phyloP scores from a whole-genome alignment of 2,329 filamentous ascomycete species.

The Penicillium verrucosum region DNA sequence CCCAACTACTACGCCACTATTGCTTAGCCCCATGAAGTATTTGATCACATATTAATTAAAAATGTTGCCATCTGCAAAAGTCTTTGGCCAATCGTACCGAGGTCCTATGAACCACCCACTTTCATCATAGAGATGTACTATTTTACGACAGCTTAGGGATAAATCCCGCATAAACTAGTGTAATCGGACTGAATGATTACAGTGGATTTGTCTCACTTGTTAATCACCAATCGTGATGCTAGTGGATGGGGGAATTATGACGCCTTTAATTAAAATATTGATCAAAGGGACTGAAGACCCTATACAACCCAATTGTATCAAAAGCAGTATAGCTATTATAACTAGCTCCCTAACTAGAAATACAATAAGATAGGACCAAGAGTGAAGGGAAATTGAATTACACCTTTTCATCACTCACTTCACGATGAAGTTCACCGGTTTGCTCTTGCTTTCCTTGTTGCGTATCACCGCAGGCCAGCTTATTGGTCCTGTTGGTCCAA shows the following conservation, averaged over 20 bases:
- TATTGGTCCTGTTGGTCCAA: conserved; percentile 13
- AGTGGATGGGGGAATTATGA: not conserved
- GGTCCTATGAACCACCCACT: not conserved
- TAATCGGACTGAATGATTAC: not conserved
- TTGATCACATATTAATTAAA: not conserved
- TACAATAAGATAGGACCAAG: not conserved
- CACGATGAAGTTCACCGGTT: not conserved
- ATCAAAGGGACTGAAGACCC: not conserved
- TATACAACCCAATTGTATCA: not conserved
- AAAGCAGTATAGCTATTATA: not conserved
- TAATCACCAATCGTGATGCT: not conserved
- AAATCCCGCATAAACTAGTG: not conserved
- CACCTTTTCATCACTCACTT: not conserved
- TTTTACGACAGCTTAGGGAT: not conserved
- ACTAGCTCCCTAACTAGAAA: not conserved
- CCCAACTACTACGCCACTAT: not conserved
- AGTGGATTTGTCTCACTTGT: not conserved
- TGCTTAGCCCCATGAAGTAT: not conserved
- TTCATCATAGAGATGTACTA: not conserved
- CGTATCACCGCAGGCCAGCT: conserved; percentile 7
- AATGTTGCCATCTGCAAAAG: not conserved
- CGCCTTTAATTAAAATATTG: not conserved
- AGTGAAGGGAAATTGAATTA: not conserved
- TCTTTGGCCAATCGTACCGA: not conserved
- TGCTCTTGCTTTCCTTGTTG: not conserved